Evolutionary conservation across 2,329 filamentous ascomycete species (phyloP).

Genomic region (Fusarium sp.): DNA sequence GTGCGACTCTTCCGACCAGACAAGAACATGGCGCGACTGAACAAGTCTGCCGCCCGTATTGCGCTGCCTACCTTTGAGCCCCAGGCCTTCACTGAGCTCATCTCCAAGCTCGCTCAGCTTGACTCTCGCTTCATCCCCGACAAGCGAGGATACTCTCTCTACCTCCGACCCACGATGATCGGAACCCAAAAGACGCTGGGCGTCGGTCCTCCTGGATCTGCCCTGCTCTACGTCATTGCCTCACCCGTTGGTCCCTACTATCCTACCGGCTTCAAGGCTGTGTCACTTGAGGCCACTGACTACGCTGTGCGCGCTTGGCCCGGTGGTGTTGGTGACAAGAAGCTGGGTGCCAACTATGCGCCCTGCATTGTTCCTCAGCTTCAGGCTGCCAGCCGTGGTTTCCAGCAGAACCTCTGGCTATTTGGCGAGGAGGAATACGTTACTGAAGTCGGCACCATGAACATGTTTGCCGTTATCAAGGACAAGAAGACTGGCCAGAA

Average conservation of each 20-base stretch:
- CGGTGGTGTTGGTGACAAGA: slow-evolving; percentile 97
- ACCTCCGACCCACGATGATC: slow-evolving; percentile 96
- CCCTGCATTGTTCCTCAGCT: slow-evolving; percentile 98
- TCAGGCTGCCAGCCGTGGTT: slow-evolving; percentile 89
- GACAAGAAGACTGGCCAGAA: slow-evolving; percentile 91
- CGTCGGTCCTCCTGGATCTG: slow-evolving; percentile 91
- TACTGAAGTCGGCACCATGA: slow-evolving; percentile 99
- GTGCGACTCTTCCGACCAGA: slow-evolving; percentile 93
- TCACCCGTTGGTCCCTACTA: slow-evolving; percentile 98
- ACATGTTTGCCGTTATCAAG: slow-evolving; percentile 90
- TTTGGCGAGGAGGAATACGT: slow-evolving; percentile 96
- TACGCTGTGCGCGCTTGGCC: slow-evolving; percentile 98
- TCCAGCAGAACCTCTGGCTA: slow-evolving; percentile 98
- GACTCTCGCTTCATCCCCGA: slow-evolving; percentile 93
- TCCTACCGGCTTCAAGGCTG: slow-evolving; percentile 97
- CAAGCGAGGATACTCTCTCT: slow-evolving; percentile 91
- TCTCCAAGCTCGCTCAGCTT: slow-evolving; percentile 83
- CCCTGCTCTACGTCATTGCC: slow-evolving; percentile 94
- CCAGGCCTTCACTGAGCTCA: slow-evolving; percentile 82
- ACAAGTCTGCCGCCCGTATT: slow-evolving; percentile 92
- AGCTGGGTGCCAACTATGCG: slow-evolving; percentile 99
- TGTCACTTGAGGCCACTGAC: slow-evolving; percentile 94
- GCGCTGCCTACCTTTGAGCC: slow-evolving; percentile 89
- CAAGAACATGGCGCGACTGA: slow-evolving; percentile 96
- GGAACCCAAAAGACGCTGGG: slow-evolving; percentile 96